These are phyloP conservation scores for Neopestalotiopsis clavispora DNA, from an alignment of 2,329 filamentous ascomycete species.

Conservation along the genomic window DNA sequence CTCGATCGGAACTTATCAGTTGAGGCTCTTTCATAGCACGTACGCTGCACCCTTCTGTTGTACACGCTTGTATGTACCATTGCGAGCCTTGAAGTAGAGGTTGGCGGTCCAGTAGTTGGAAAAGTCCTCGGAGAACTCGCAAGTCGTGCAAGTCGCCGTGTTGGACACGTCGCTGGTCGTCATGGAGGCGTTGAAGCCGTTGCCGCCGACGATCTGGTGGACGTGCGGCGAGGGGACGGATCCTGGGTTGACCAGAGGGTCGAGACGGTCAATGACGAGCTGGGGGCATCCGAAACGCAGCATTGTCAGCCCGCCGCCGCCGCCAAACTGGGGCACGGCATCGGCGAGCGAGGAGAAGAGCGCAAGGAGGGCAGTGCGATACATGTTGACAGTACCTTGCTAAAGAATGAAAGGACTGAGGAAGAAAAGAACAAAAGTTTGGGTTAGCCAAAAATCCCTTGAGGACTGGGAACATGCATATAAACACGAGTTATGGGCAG, in stretches of 20 bases:
- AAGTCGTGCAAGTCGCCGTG: slow-evolving; percentile 32
- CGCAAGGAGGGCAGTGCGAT: background rate
- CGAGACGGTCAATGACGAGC: slow-evolving; percentile 34
- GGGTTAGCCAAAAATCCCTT: background rate
- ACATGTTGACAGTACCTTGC: background rate
- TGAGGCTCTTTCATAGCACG: background rate
- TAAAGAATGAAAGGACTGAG: background rate
- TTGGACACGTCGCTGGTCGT: slow-evolving; percentile 27
- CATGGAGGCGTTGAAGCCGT: slow-evolving; percentile 36
- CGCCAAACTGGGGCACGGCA: background rate
- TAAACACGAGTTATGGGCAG: background rate
- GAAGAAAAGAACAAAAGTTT: background rate
- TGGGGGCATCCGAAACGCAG: slow-evolving; percentile 35
- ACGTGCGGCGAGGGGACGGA: slow-evolving; percentile 34
- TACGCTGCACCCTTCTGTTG: slow-evolving; percentile 26
- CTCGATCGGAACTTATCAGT: background rate
- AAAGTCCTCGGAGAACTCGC: slow-evolving; percentile 33
- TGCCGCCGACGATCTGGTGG: slow-evolving; percentile 36
- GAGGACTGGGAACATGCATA: background rate
- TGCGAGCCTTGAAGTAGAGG: slow-evolving; percentile 32
- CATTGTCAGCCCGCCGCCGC: slow-evolving; percentile 5
- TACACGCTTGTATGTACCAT: slow-evolving; percentile 35
- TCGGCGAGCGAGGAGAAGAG: slow-evolving; percentile 1
- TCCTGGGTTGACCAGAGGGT: slow-evolving; percentile 34
- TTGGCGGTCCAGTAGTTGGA: slow-evolving; percentile 36